These are phyloP conservation scores for Monascus purpureus DNA, from an alignment of 495 filamentous ascomycete species.

Conservation along the genomic window DNA sequence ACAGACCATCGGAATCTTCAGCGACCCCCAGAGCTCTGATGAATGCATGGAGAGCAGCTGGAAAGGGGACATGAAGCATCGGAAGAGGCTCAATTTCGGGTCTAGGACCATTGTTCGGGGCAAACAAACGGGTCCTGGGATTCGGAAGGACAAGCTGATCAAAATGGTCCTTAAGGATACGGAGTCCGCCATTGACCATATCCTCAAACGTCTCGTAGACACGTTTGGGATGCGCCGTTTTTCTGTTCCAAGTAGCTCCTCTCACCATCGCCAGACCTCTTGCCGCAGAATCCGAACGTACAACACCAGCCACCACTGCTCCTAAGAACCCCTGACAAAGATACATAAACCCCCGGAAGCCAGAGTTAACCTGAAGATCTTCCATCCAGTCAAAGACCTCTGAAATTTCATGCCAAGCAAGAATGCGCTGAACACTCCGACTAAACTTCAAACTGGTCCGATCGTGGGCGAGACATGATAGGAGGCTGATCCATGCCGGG, in stretches of 20 bases:
- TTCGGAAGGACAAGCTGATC: slow-evolving; percentile 23
- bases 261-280: slow-evolving; percentile 12
- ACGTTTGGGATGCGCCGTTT: slow-evolving; percentile 3
- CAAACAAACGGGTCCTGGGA: slow-evolving; percentile 5
- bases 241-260: slow-evolving; percentile 1
- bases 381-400: slow-evolving; percentile 25
- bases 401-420: slow-evolving; percentile 29
- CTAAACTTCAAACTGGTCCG: slow-evolving; percentile 3
- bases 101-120: neutral
- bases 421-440: slow-evolving; percentile 15
- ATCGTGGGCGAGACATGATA: slow-evolving; percentile 3
- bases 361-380: slow-evolving; percentile 20
- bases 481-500: slow-evolving; percentile 26
- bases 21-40: slow-evolving; percentile 36
- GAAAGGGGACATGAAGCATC: slow-evolving; percentile 27
- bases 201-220: slow-evolving; percentile 10
- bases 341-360: slow-evolving; percentile 26
- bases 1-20: slow-evolving; percentile 34
- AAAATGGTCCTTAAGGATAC: slow-evolving; percentile 21
- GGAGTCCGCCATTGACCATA: slow-evolving; percentile 19
- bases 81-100: neutral
- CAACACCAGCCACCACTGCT: slow-evolving; percentile 21
- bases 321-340: slow-evolving; percentile 33
- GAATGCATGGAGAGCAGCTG: slow-evolving; percentile 37
- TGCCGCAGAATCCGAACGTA: slow-evolving; percentile 10